Percentiles rank a stretch among this genome's conserved stretches.
phyloP scores from a whole-genome alignment of 345 rosid genomes.

The Ceriops tagal region DNA sequence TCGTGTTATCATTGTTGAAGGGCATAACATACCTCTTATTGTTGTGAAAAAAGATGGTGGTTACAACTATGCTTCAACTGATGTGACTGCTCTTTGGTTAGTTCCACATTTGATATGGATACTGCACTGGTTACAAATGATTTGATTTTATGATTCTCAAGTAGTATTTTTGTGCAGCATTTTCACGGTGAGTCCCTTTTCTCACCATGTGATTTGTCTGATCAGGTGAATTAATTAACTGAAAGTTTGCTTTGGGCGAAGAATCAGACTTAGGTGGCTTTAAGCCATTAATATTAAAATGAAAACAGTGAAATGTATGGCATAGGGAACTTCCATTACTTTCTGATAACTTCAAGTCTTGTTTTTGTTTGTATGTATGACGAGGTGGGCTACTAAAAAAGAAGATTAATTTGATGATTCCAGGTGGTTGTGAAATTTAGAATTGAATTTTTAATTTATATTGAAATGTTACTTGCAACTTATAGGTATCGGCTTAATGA shows the following conservation, averaged over 20 bases:
- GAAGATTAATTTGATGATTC: not conserved
- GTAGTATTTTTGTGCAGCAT: not conserved
- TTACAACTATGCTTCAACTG: slow-evolving; percentile 93
- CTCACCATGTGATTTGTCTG: not conserved
- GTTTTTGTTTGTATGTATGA: not conserved
- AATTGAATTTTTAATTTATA: not conserved
- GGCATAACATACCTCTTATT: slow-evolving; percentile 78
- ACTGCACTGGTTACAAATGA: not conserved
- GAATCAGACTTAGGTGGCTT: no score
- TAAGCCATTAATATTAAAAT: no score
- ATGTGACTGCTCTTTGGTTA: slow-evolving; percentile 89
- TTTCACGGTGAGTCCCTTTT: no score
- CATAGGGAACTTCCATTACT: no score
- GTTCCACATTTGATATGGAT: slow-evolving; percentile 8
- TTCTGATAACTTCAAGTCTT: not conserved
- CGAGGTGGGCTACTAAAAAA: no score
- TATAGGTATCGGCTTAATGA: slow-evolving; percentile 86
- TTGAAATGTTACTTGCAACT: slow-evolving; percentile 2
- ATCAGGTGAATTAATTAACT: not conserved
- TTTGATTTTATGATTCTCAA: not conserved
- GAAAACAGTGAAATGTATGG: no score
- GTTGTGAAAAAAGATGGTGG: slow-evolving; percentile 98
- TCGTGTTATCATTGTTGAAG: slow-evolving; percentile 80
- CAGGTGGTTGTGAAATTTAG: not conserved
- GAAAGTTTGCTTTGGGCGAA: no score